Percentiles rank a stretch among this genome's conserved stretches.
Evolutionary conservation across 2,329 filamentous ascomycete genomes (phyloP).

Genomic region (Aspergillus ibericus): DNA sequence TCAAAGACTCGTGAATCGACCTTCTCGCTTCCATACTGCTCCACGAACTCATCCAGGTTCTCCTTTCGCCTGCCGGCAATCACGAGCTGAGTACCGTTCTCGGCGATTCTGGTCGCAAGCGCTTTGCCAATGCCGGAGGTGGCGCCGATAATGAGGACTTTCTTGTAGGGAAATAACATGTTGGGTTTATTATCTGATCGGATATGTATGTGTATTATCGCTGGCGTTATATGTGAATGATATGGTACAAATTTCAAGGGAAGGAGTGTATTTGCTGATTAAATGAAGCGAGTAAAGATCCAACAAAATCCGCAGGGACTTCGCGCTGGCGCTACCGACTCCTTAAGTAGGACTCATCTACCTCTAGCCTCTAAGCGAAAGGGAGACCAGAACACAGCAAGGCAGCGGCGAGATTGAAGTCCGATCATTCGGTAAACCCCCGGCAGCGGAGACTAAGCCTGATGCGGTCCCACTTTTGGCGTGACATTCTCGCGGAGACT

Average conservation of each 20-base stretch:
- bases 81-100: constrained; percentile 50
- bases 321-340: too few species aligned
- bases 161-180: constrained; percentile 52
- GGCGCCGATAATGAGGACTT: constrained; percentile 56
- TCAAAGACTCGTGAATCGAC: constrained; percentile 50
- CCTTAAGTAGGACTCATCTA: too few species aligned
- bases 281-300: too few species aligned
- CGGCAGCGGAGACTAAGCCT: constrained; percentile 4
- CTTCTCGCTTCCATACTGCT: constrained; percentile 49
- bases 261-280: too few species aligned
- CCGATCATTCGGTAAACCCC: neutral
- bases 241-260: neutral
- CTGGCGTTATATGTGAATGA: neutral
- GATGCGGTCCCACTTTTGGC: neutral
- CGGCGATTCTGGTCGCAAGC: constrained; percentile 50
- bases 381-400: neutral
- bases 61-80: constrained; percentile 54
- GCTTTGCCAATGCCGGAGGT: constrained; percentile 49
- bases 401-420: too few species aligned
- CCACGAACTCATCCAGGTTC: constrained; percentile 51
- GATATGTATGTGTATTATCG: neutral
- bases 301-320: too few species aligned
- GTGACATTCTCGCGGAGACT: constrained; percentile 1
- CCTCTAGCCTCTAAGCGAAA: neutral
- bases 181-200: neutral